Base-by-base conservation (phyloP, 1,139 yeast species). In the Groenewaldozyma sp. region DNA sequence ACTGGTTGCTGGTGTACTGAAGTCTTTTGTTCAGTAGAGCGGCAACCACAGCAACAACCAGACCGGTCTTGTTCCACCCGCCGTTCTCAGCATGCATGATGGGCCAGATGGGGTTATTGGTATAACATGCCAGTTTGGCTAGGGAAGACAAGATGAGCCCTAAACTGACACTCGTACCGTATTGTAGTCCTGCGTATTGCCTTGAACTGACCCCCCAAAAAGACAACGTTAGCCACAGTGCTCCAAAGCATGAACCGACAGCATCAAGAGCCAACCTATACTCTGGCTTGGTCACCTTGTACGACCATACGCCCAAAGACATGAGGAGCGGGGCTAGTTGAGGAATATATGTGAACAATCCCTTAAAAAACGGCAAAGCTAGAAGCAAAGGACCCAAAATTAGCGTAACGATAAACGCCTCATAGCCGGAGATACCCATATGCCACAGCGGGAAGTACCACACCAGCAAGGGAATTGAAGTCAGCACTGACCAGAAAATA, bases 391-490 rank as follows among this genome's bases (percentile, higher is more conserved):
- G 82, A 1, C 80, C 72, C 24, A 76, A 46, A 35, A 19, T 5
- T 33, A 81, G 67, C 20, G 78, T 64, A 3, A 78, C 57, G 36
- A 86, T 68, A 2, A 78, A 73, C 0, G 82, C 82, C 60, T 91
- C 98, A 58, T 82, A 87, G 3, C 98, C 98, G 2, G 95, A 82
- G 42, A 91, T 80, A 6, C 97, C 97, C 97, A 91, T 87, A 57
- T 82, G 76, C 98, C 98, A 91, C 46, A 91, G 69, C 14, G 98
- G 98, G 69, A 91, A 91, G 64, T 83, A 86, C 98, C 98, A 91
- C 37, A 91, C 79, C 55, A 93, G 76, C 43, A 93, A 71, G 39
- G 87, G 82, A 46, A 91, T 66, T 0, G 95, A 74, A 1, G 97
- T 82, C 37, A 76, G 52, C 16, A 80, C 78, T 0, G 96, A 71